Evolutionary conservation across 192 early-diverging fungal genomes (phyloP), one percentile per base, ranked within the genome.

Genomic region (Rhizophagus clarus): DNA sequence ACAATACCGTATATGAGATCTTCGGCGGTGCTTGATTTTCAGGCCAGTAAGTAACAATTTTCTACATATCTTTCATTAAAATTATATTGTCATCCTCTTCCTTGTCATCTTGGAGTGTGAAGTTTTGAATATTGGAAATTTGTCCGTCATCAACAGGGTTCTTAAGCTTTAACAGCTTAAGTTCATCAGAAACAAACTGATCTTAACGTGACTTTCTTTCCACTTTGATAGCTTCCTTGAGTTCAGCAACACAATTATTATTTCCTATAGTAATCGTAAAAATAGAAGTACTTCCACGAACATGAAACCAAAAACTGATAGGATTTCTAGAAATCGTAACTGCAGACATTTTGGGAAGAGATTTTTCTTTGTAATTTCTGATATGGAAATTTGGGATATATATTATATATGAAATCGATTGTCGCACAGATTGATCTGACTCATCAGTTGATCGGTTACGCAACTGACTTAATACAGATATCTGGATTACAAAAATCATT

Each of bases 341-440:
- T 9, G 62, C 29, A 64, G 6, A 64, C 62, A 64, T 64, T 64
- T 61, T 61, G 61, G n/a, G n/a, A n/a, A n/a, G n/a, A n/a, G n/a
- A n/a, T n/a, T n/a, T n/a, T n/a, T n/a, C n/a, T n/a, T n/a, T n/a
- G n/a, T n/a, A n/a, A n/a, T n/a, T n/a, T n/a, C n/a, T n/a, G n/a
- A n/a, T n/a, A n/a, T n/a, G n/a, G n/a, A n/a, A n/a, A n/a, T n/a
- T n/a, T n/a, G n/a, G n/a, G n/a, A n/a, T n/a, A n/a, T n/a, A n/a
- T n/a, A n/a, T n/a, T n/a, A n/a, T n/a, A n/a, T n/a, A n/a, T n/a
- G n/a, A n/a, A n/a, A n/a, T n/a, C n/a, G n/a, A n/a, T n/a, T n/a
- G n/a, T n/a, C n/a, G n/a, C n/a, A n/a, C n/a, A n/a, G n/a, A n/a
- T n/a, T n/a, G n/a, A n/a, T n/a, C n/a, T n/a, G n/a, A n/a, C n/a